A percentile compares a stretch with the other conserved stretches of the same genome.
Evolutionary conservation across 148 eudicot species (phyloP).

Genomic region (Salicornia ramosissima): DNA sequence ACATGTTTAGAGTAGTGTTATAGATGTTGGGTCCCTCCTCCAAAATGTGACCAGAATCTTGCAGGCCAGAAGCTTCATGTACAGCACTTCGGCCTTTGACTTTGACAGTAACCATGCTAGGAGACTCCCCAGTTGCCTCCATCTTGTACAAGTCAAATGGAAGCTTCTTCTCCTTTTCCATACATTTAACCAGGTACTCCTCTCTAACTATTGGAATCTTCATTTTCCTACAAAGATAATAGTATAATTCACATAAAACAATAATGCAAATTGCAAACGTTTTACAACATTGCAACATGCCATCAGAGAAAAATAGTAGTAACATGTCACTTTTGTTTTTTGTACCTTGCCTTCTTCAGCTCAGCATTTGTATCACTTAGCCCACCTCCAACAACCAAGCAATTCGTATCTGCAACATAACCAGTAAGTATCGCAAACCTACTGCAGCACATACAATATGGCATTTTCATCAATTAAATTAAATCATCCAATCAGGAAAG

Average conservation of each 20-base stretch:
- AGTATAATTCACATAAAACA: too few species aligned
- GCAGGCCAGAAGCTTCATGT: constrained; percentile 74
- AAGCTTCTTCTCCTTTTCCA: constrained; percentile 70
- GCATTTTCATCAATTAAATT: constrained; percentile 4
- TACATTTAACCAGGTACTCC: constrained; percentile 70
- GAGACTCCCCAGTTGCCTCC: constrained; percentile 59
- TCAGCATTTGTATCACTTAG: constrained; percentile 57
- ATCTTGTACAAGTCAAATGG: constrained; percentile 72
- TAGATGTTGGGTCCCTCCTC: constrained; percentile 89
- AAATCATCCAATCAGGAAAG: background rate
- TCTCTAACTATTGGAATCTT: constrained; percentile 85
- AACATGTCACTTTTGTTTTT: constrained; percentile 4
- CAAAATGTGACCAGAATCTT: constrained; percentile 88
- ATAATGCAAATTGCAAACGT: too few species aligned
- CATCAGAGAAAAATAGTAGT: background rate
- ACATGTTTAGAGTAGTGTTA: constrained; percentile 86
- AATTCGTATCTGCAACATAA: constrained; percentile 56
- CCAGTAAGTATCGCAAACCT: constrained; percentile 9
- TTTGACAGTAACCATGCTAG: constrained; percentile 68
- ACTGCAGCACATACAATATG: background rate
- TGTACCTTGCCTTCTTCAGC: constrained; percentile 82
- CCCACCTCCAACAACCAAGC: constrained; percentile 68
- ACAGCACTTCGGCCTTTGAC: constrained; percentile 95
- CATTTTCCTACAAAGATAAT: constrained; percentile 69
- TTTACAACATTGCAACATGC: constrained; percentile 7